Percentiles rank a stretch among this genome's conserved stretches.
phyloP scores from a whole-genome alignment of 306 rosid species.

The Fragaria nilgerrensis region DNA sequence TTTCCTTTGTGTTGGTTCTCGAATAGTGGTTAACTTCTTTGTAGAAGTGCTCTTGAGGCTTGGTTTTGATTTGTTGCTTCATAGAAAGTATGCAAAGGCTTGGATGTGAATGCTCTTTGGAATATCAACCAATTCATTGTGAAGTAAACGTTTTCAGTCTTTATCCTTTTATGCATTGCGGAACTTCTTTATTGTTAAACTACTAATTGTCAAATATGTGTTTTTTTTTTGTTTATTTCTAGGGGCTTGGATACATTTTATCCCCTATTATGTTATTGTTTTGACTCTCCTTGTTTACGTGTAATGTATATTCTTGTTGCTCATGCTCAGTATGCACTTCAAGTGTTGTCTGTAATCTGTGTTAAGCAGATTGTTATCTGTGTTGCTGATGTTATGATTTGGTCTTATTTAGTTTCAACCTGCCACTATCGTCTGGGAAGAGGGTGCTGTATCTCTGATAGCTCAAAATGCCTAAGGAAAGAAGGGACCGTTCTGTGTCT shows the following conservation, averaged over 20 bases:
- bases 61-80: not conserved
- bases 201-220: not conserved
- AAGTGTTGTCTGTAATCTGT: not conserved
- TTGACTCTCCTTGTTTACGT: not conserved
- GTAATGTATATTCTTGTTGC: not conserved
- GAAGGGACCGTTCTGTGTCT: conserved; percentile 82
- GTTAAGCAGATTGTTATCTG: not conserved
- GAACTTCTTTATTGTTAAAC: not conserved
- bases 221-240: not conserved
- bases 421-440: conserved; percentile 11
- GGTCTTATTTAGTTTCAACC: conserved; percentile 14
- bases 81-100: not conserved
- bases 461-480: conserved; percentile 82
- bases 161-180: not conserved
- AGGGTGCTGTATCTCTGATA: conserved; percentile 10
- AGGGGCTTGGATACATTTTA: not conserved
- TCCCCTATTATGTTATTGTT: not conserved
- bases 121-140: not conserved
- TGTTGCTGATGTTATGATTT: not conserved
- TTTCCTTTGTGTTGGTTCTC: not conserved
- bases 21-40: not conserved
- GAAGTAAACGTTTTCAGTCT: not conserved
- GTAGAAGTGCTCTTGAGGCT: not conserved
- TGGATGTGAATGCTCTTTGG: not conserved
- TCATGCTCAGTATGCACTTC: not conserved